phyloP scores from a whole-genome alignment of 2,329 filamentous ascomycete species.

The Chrysoporthe deuterocubensis region DNA sequence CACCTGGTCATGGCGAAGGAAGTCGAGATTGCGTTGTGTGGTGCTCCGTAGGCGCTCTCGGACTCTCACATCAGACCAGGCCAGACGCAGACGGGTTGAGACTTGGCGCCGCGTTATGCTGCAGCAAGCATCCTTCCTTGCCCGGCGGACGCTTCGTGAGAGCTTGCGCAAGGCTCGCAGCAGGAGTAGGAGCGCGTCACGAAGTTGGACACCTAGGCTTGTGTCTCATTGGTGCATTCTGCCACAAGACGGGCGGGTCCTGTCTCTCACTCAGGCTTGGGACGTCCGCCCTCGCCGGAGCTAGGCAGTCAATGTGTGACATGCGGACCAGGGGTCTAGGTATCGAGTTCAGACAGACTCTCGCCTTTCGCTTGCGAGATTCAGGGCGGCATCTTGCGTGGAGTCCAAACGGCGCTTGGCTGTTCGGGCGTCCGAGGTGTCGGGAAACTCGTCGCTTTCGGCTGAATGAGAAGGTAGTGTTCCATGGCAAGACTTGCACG shows the following conservation, averaged over 20 bases:
- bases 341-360: slow-evolving; percentile 18
- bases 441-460: slow-evolving; percentile 15
- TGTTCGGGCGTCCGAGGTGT: slow-evolving; percentile 16
- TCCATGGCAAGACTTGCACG: slow-evolving; percentile 16
- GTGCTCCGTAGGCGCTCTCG: slow-evolving; percentile 21
- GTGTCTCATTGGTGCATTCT: slow-evolving; percentile 27
- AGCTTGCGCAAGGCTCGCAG: slow-evolving; percentile 29
- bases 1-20: slow-evolving; percentile 20
- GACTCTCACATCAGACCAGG: slow-evolving; percentile 27
- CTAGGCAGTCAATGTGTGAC: slow-evolving; percentile 23
- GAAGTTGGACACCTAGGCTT: slow-evolving; percentile 14
- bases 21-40: slow-evolving; percentile 10
- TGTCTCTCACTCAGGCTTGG: slow-evolving; percentile 22
- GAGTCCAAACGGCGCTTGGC: slow-evolving; percentile 16
- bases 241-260: slow-evolving; percentile 19
- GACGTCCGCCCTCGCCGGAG: slow-evolving; percentile 19
- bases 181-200: slow-evolving; percentile 17
- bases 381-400: slow-evolving; percentile 23
- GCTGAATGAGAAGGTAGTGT: slow-evolving; percentile 14
- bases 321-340: slow-evolving; percentile 19
- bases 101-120: slow-evolving; percentile 30
- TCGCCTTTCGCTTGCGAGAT: slow-evolving; percentile 19
- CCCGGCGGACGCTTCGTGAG: slow-evolving; percentile 24
- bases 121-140: slow-evolving; percentile 29
- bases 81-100: slow-evolving; percentile 25